Evolutionary conservation across 345 rosid species (phyloP), one percentile per base, ranked within the genome.

Genomic region (Geranium rotundifolium): DNA sequence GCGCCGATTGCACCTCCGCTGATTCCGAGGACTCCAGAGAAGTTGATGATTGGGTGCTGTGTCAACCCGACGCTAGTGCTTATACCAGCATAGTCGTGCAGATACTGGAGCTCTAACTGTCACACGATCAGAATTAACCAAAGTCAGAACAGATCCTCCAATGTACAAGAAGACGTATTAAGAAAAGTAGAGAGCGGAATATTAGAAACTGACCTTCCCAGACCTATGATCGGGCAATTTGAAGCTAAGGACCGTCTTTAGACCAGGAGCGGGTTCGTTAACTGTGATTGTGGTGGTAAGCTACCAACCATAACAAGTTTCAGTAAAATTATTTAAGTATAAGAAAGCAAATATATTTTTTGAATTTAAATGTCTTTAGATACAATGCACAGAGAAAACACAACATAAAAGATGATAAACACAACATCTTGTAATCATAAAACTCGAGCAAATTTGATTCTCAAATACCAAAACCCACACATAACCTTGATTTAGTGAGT

Each of bases 181-280:
- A 7, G 52, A 46, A 34, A 9, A 14, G 12, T 46, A 46, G 12
- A 0, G 15, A 12, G 10, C 52, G 15, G 15, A 46, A 3, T 46
- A 46, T 9, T 12, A 46, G 8, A 46, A 46, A 7, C 52, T 46
- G 1, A 89, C 98, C 95, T 87, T 92, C 72, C 97, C 97, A 56
- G 98, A 92, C 75, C 91, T 85, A 66, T 85, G 96, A 76, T 92
- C 97, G 63, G 97, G 99, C 58, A 75, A 79, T 69, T 65, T 87
- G 82, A 85, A 84, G 83, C 85, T 90, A 56, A 89, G 69, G 71
- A 89, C 90, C 14, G 96, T 52, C 85, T 83, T 92, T 73, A 87
- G 64, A 49, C 97, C 97, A 34, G 96, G 99, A 58, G 95, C 86
- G 75, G 91, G 85, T 76, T 92, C 90, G 81, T 92, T 83, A 66